Evolutionary conservation across 2,329 filamentous ascomycete species (phyloP).

Genomic region (Xylaria sp.): DNA sequence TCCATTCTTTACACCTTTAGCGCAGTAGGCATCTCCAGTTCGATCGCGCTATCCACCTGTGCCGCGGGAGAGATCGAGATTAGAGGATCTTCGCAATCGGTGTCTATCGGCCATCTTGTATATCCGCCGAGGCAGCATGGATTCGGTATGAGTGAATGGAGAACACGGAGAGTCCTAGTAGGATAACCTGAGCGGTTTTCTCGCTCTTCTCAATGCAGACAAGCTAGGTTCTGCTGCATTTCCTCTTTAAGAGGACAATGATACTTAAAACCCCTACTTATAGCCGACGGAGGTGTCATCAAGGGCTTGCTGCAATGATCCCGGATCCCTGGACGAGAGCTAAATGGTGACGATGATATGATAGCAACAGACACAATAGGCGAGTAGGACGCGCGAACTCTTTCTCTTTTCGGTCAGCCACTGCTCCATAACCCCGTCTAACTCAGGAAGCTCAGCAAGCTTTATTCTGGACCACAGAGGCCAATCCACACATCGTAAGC

Average conservation of each 20-base stretch:
- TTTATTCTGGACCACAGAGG: slow-evolving; percentile 7
- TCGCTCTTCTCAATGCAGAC: not conserved
- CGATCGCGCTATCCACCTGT: not conserved
- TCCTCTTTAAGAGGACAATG: not conserved
- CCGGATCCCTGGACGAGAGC: slow-evolving; percentile 10
- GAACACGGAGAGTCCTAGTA: too few relatives aligned
- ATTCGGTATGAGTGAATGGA: too few relatives aligned
- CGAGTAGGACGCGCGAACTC: slow-evolving; percentile 4
- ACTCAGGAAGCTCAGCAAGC: slow-evolving; percentile 1
- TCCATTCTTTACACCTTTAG: too few relatives aligned
- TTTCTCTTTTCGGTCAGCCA: slow-evolving; percentile 5
- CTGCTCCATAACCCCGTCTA: not conserved
- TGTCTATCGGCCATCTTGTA: too few relatives aligned
- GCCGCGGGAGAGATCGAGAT: not conserved
- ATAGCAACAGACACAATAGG: not conserved
- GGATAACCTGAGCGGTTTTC: too few relatives aligned
- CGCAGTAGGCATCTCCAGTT: not conserved
- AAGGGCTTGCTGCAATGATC: slow-evolving; percentile 8
- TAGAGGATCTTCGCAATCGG: slow-evolving; percentile 8
- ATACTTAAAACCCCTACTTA: not conserved
- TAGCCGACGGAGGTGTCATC: not conserved
- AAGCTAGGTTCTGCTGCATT: not conserved
- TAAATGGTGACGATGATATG: not conserved
- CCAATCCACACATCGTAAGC: too few relatives aligned
- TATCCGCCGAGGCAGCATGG: too few relatives aligned